Conservation (phyloP, 306 rosid species). For the Pterocarpus macrocarpus region DNA sequence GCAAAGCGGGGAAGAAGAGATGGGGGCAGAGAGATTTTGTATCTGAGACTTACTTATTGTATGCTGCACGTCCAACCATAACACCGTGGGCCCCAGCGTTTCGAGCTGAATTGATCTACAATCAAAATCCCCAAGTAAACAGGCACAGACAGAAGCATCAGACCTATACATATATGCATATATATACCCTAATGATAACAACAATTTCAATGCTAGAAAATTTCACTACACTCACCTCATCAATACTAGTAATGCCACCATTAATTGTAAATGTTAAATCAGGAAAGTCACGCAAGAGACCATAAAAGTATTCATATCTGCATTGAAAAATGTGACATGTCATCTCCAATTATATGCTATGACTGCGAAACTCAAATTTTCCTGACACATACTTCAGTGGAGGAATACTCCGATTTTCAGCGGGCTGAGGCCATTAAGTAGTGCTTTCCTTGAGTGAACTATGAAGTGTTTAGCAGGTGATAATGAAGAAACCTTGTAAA, state of each 20-base stretch:
- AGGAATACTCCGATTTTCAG: constrained; percentile 96
- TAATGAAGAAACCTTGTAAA: constrained; percentile 92
- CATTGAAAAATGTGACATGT: constrained; percentile 38
- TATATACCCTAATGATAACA: not conserved
- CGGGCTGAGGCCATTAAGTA: constrained; percentile 96
- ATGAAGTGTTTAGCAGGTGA: constrained; percentile 94
- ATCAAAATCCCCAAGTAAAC: constrained; percentile 41
- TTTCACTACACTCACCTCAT: constrained; percentile 73
- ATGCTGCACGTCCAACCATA: constrained; percentile 97
- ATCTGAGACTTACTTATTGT: constrained; percentile 64
- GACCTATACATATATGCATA: constrained; percentile 9
- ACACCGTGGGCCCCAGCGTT: constrained; percentile 95
- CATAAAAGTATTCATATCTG: constrained; percentile 95
- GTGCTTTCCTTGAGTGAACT: constrained; percentile 94
- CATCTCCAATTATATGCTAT: constrained; percentile 35
- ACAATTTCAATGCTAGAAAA: constrained; percentile 31
- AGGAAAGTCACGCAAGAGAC: constrained; percentile 95
- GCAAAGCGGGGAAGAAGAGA: not conserved
- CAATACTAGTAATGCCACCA: constrained; percentile 85
- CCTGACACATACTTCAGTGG: constrained; percentile 79
- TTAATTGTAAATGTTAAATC: constrained; percentile 95
- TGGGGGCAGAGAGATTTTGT: not conserved
- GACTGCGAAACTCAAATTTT: constrained; percentile 28
- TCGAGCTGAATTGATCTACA: constrained; percentile 84
- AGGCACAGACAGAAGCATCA: constrained; percentile 11